These are phyloP conservation scores for Lasiosphaeria miniovina DNA, from an alignment of 495 filamentous ascomycete genomes.

Conservation along the genomic window DNA sequence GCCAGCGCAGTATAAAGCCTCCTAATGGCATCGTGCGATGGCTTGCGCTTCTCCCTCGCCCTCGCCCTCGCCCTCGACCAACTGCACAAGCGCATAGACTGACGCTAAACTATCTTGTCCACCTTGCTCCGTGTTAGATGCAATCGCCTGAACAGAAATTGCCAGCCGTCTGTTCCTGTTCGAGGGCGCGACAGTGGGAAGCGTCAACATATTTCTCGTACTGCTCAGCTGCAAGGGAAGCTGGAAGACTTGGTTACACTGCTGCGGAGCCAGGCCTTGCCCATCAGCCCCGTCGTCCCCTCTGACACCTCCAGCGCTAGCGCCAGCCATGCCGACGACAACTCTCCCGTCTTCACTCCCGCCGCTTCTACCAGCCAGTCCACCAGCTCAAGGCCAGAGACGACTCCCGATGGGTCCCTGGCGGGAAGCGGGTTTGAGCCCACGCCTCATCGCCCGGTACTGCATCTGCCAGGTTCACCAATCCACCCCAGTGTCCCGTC, in stretches of 20 bases:
- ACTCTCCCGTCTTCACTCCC: constrained; percentile 3
- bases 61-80: background rate
- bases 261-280: constrained; percentile 30
- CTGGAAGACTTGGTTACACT: constrained; percentile 44
- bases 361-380: background rate
- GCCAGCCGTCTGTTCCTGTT: constrained; percentile 38
- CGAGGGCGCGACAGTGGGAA: constrained; percentile 33
- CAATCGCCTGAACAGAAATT: constrained; percentile 39
- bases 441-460: background rate
- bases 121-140: constrained; percentile 24
- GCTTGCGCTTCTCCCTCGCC: too few species aligned
- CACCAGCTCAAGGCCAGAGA: background rate
- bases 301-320: background rate
- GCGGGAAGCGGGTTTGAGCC: constrained; percentile 9
- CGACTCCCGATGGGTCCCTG: background rate
- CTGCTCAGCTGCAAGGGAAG: constrained; percentile 46
- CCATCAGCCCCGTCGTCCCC: background rate
- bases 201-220: constrained; percentile 28
- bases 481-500: constrained; percentile 9
- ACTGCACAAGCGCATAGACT: background rate
- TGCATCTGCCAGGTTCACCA: background rate
- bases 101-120: background rate
- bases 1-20: too few species aligned
- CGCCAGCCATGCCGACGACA: constrained; percentile 10
- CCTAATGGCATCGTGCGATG: too few species aligned